Evolutionary conservation across 164 flowering plant species (phyloP).

Genomic region (Tetracentron sinense): DNA sequence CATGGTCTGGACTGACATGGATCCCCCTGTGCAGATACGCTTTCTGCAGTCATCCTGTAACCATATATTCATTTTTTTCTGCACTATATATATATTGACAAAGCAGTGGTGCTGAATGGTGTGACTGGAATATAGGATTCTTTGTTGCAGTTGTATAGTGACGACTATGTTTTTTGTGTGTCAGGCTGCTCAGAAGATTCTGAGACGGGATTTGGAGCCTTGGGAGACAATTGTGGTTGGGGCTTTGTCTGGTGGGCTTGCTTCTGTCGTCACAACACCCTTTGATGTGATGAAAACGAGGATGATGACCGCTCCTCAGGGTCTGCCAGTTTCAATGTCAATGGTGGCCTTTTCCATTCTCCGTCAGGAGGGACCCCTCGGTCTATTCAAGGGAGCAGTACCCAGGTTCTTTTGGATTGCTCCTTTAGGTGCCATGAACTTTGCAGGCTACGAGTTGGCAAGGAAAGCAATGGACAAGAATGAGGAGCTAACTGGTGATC

Average conservation of each 20-base stretch:
- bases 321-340: slow-evolving; percentile 65
- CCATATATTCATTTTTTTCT: too few relatives aligned
- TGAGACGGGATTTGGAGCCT: slow-evolving; percentile 85
- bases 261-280: slow-evolving; percentile 92
- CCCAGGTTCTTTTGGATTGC: slow-evolving; percentile 99
- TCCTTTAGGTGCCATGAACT: slow-evolving; percentile 98
- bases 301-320: slow-evolving; percentile 90
- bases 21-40: too few relatives aligned
- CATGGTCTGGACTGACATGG: too few relatives aligned
- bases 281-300: slow-evolving; percentile 98
- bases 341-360: slow-evolving; percentile 75
- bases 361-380: slow-evolving; percentile 84
- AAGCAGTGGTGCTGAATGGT: too few relatives aligned
- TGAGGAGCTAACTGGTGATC: slow-evolving; percentile 38
- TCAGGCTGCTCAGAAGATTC: slow-evolving; percentile 57
- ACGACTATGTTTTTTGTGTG: background rate
- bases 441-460: slow-evolving; percentile 96
- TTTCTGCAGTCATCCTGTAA: too few relatives aligned
- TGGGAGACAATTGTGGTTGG: slow-evolving; percentile 95
- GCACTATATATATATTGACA: too few relatives aligned
- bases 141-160: background rate
- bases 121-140: background rate
- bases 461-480: slow-evolving; percentile 80
- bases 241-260: slow-evolving; percentile 88
- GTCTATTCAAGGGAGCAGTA: slow-evolving; percentile 90